These are phyloP conservation scores for Lyophyllum atratum DNA, from an alignment of 768 basidiomycete genomes.

Conservation along the genomic window DNA sequence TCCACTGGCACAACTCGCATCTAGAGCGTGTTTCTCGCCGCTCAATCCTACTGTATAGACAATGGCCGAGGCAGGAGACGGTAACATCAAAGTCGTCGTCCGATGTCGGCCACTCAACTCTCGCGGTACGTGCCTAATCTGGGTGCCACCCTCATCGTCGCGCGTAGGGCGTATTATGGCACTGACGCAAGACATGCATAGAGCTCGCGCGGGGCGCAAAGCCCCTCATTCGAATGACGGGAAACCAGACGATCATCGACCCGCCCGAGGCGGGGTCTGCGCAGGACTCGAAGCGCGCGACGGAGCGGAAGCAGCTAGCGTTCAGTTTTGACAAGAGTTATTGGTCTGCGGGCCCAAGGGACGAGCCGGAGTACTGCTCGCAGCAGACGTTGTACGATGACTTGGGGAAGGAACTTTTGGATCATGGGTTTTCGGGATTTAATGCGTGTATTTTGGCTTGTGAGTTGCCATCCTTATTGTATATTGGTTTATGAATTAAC, in stretches of 20 bases:
- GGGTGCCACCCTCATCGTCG: neutral
- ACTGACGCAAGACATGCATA: slow-evolving; percentile 29
- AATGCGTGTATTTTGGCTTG: slow-evolving; percentile 99
- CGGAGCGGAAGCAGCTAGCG: slow-evolving; percentile 85
- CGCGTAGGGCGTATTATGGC: neutral
- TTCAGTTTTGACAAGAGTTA: slow-evolving; percentile 99
- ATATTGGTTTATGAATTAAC: neutral
- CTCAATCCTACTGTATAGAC: slow-evolving; percentile 6
- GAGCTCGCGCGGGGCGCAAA: slow-evolving; percentile 94
- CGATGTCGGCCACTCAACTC: slow-evolving; percentile 97
- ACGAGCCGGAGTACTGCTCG: slow-evolving; percentile 89
- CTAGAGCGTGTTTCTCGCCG: slow-evolving; percentile 10
- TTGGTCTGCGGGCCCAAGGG: slow-evolving; percentile 90
- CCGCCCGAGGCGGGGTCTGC: slow-evolving; percentile 78
- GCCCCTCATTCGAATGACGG: slow-evolving; percentile 91
- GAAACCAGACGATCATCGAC: slow-evolving; percentile 90
- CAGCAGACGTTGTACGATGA: slow-evolving; percentile 96
- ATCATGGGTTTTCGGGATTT: slow-evolving; percentile 95
- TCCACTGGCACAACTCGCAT: slow-evolving; percentile 2
- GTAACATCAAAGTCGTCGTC: slow-evolving; percentile 90
- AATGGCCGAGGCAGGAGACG: slow-evolving; percentile 78
- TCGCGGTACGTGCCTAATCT: slow-evolving; percentile 64
- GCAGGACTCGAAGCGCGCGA: slow-evolving; percentile 76
- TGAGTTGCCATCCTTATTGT: slow-evolving; percentile 46
- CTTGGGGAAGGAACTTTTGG: slow-evolving; percentile 89